Evolutionary conservation across 2,329 filamentous ascomycete genomes (phyloP).

Genomic region (Ceratocystis variospora): DNA sequence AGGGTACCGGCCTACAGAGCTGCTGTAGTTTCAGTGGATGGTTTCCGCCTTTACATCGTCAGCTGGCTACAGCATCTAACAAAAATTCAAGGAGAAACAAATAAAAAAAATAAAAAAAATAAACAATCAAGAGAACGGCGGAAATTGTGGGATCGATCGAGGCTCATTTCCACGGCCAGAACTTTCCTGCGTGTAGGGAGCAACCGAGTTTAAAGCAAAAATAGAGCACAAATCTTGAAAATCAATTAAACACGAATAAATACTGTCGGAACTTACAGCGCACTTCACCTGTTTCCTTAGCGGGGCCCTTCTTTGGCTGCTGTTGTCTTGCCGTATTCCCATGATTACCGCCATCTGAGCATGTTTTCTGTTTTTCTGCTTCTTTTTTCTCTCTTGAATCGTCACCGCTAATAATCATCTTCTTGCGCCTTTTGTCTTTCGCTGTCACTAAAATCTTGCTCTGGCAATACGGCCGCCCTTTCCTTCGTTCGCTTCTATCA

Average conservation of each 20-base stretch:
- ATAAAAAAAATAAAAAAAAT: background rate
- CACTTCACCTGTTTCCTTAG: no score
- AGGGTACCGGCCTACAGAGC: background rate
- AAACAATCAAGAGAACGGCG: background rate
- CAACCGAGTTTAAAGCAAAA: background rate
- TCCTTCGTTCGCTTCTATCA: background rate
- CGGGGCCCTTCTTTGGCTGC: background rate
- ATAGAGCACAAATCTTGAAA: background rate
- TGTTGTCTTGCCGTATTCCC: background rate
- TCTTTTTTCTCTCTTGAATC: conserved; percentile 1
- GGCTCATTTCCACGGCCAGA: background rate
- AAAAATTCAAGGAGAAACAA: background rate
- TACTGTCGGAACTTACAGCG: no score
- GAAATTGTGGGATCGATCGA: background rate
- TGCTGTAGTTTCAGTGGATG: no score
- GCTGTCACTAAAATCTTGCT: background rate
- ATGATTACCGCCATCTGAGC: background rate
- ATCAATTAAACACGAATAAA: no score
- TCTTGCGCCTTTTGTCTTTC: background rate
- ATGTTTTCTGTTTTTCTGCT: background rate
- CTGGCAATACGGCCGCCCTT: background rate
- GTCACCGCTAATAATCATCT: background rate
- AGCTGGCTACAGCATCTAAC: no score
- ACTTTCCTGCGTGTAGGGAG: background rate
- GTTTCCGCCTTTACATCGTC: no score